Conservation (phyloP, 2,329 filamentous ascomycete genomes). For the Aspergillus tubingensis region DNA sequence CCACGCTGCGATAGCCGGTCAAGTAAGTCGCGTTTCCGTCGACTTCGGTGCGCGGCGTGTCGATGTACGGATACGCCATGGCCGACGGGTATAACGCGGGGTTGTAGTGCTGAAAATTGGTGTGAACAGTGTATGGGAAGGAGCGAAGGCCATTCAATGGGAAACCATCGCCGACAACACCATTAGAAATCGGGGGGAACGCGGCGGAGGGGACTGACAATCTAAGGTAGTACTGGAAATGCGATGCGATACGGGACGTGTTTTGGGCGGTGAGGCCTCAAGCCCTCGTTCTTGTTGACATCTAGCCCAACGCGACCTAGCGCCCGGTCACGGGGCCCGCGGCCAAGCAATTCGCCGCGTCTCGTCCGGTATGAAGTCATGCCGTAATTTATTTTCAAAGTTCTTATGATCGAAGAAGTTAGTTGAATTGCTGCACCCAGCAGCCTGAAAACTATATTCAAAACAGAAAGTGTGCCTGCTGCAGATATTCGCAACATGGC, state of each 20-base stretch:
- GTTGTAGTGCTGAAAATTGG: constrained; percentile 9
- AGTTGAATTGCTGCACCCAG: too few species aligned
- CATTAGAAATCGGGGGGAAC: neutral
- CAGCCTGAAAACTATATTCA: neutral
- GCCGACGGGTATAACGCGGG: constrained; percentile 28
- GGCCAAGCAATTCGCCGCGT: constrained; percentile 30
- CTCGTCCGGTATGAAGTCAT: constrained; percentile 39
- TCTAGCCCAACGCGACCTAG: constrained; percentile 42
- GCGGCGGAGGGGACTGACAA: neutral
- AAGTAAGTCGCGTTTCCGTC: constrained; percentile 82
- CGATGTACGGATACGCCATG: constrained; percentile 71
- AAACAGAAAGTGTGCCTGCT: neutral
- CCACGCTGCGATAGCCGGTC: constrained; percentile 60
- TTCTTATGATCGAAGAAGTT: neutral
- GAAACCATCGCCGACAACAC: constrained; percentile 29
- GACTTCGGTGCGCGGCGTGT: constrained; percentile 80
- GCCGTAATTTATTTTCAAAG: constrained; percentile 18
- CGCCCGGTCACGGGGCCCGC: constrained; percentile 18
- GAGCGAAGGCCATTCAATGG: constrained; percentile 23
- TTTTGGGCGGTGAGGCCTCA: constrained; percentile 34
- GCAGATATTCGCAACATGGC: constrained; percentile 32
- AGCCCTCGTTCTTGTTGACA: constrained; percentile 41
- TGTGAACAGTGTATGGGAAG: neutral
- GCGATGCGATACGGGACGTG: constrained; percentile 28
- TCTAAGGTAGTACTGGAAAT: neutral